A percentile compares a stretch with the other conserved stretches of the same genome.
Evolutionary conservation across 2,329 filamentous ascomycete genomes (phyloP).

Genomic region (Ophiostoma novo-ulmi): DNA sequence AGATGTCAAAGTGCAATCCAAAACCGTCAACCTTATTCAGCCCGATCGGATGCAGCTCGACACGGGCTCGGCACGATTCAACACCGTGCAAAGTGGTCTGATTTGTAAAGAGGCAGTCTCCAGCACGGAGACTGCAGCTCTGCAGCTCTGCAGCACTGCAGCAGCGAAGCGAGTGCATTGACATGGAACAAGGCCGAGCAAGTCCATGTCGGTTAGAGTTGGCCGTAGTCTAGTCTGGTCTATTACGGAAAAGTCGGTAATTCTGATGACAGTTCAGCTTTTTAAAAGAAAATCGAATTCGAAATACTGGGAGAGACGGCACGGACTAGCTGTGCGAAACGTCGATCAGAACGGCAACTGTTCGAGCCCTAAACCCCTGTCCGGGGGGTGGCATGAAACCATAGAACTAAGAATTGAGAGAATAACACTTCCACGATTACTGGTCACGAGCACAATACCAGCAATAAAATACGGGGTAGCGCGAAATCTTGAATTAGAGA

Average conservation of each 20-base stretch:
- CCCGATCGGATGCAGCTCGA: not conserved
- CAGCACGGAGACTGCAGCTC: not conserved
- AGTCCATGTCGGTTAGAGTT: no score
- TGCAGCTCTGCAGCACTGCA: not conserved
- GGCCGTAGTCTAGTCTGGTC: not conserved
- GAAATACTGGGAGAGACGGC: not conserved
- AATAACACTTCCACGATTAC: not conserved
- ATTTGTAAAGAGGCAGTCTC: not conserved
- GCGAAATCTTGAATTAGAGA: not conserved
- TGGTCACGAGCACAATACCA: not conserved
- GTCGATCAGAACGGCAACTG: slow-evolving; percentile 27
- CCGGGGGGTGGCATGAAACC: not conserved
- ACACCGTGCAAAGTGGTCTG: slow-evolving; percentile 17
- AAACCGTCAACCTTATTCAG: slow-evolving; percentile 1
- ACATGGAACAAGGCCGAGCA: not conserved
- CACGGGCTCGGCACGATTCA: not conserved
- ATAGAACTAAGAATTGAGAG: not conserved
- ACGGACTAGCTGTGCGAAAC: slow-evolving; percentile 25
- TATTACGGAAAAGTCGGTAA: not conserved
- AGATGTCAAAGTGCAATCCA: not conserved
- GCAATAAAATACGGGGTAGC: not conserved
- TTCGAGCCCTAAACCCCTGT: slow-evolving; percentile 21
- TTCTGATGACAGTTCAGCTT: not conserved
- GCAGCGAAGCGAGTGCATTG: not conserved
- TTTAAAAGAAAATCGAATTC: not conserved